These are phyloP conservation scores for Curvularia eragrostidis DNA, from an alignment of 2,329 filamentous ascomycete genomes.

Conservation along the genomic window DNA sequence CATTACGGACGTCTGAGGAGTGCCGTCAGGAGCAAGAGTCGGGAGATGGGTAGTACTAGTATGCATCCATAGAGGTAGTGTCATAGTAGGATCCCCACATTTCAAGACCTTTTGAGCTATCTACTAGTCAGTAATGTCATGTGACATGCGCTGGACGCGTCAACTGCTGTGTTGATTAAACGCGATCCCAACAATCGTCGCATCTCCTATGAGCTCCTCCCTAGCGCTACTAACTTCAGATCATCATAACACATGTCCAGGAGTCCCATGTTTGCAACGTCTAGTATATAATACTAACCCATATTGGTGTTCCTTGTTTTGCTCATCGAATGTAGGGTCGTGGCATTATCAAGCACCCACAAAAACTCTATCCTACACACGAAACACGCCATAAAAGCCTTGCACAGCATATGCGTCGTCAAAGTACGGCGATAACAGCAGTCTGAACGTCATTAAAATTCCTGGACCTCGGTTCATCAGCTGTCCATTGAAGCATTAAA, in stretches of 20 bases:
- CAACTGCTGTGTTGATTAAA: neutral
- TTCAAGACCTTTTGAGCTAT: too few species aligned
- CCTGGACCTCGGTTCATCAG: neutral
- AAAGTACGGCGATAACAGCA: neutral
- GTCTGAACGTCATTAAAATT: neutral
- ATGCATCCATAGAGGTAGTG: too few species aligned
- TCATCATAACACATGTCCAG: neutral
- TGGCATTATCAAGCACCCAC: neutral
- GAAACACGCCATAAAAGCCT: constrained; percentile 1
- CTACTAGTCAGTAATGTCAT: too few species aligned
- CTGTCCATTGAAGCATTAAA: neutral
- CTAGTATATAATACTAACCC: neutral
- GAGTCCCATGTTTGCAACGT: neutral
- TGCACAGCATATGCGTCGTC: neutral
- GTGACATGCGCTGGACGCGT: too few species aligned
- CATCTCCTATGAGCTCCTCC: neutral
- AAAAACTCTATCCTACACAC: constrained; percentile 8
- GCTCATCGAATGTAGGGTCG: neutral
- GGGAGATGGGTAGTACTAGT: too few species aligned
- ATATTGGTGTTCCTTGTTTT: neutral
- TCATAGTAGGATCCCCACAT: too few species aligned
- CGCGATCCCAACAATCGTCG: neutral
- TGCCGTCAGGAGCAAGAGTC: too few species aligned
- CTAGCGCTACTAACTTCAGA: neutral
- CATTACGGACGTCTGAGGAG: too few species aligned